Base-by-base conservation (phyloP, 1,139 yeast species). In the Debaryomycetaceae sp. region DNA sequence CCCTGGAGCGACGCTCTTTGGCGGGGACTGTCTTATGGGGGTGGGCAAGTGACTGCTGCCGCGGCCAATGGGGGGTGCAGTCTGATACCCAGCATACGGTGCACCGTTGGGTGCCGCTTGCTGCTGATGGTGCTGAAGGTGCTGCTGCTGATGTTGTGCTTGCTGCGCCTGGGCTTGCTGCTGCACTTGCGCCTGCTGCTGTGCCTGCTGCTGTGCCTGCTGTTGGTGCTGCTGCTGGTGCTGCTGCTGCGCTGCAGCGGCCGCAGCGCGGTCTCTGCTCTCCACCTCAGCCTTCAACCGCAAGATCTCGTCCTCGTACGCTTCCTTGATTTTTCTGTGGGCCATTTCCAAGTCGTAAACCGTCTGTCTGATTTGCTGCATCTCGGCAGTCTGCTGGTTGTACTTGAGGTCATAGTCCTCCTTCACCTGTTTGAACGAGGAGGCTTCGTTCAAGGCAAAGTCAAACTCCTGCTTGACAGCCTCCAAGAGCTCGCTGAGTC, bases 341-440 rank as follows among this genome's bases (percentile, higher is more conserved):
- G 95, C 93, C 75, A 83, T 75, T 56, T 91, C 97, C 48, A 91
- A 72, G 55, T 91, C 97, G 52, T 82, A 88, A 30, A 91, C 95
- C 12, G 95, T 85, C 52, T 86, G 94, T 49, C 96, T 75, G 43
- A 91, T 89, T 56, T 85, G 95, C 53, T 88, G 93, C 78, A 91
- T 82, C 58, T 91, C 98, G 32, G 85, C 86, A 34, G 88, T 82
- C 58, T 91, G 97, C 60, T 88, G 96, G 53, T 78, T 81, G 53
- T 86, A 80, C 56, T 89, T 89, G 46, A 83, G 70, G 60, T 91
- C 97, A 49, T 82, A 85, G 53, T 89, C 96, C 56, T 88, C 95
- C 63, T 88, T 91, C 58, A 89, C 96, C 56, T 85, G 79, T 51
- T 93, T 80, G 59, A 81, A 86, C 42, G 78, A 75, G 30, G 88